Conservation (phyloP, 108 stramenopile species). For the Skeletonema costatum region DNA sequence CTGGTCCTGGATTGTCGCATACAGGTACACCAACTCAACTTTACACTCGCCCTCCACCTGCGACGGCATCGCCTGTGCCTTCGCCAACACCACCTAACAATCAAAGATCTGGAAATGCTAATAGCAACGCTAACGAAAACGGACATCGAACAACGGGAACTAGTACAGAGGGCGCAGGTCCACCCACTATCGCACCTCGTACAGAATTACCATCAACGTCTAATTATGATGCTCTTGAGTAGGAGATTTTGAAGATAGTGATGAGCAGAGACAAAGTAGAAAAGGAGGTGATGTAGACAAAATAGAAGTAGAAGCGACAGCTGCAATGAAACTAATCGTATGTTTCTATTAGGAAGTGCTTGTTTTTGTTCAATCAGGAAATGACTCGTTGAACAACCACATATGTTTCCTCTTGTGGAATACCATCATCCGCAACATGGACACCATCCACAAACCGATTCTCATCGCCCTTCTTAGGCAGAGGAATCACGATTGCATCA, state of each 20-base stretch:
- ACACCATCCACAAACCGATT: constrained; percentile 83
- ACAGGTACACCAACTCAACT: background rate
- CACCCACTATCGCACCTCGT: too few relatives aligned
- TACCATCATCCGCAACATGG: constrained; percentile 73
- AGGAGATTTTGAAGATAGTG: background rate
- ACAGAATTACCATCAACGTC: background rate
- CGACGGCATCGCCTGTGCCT: background rate
- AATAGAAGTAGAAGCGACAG: background rate
- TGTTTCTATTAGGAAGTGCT: background rate
- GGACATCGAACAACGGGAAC: too few relatives aligned
- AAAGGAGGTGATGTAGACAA: too few relatives aligned
- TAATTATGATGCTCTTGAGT: background rate
- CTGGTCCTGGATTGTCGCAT: background rate
- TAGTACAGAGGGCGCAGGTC: too few relatives aligned
- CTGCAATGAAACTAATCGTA: background rate
- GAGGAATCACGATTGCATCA: constrained; percentile 74
- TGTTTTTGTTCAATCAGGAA: background rate
- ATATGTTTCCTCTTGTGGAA: constrained; percentile 80
- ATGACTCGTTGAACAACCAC: constrained; percentile 38
- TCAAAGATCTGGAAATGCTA: too few relatives aligned
- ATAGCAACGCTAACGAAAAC: too few relatives aligned
- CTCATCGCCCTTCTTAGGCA: constrained; percentile 83
- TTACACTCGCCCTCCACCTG: background rate
- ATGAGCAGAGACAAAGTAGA: background rate
- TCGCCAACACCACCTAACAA: background rate